Evolutionary conservation across 2,329 filamentous ascomycete genomes (phyloP).

Genomic region (Pezicula neosporulosa): DNA sequence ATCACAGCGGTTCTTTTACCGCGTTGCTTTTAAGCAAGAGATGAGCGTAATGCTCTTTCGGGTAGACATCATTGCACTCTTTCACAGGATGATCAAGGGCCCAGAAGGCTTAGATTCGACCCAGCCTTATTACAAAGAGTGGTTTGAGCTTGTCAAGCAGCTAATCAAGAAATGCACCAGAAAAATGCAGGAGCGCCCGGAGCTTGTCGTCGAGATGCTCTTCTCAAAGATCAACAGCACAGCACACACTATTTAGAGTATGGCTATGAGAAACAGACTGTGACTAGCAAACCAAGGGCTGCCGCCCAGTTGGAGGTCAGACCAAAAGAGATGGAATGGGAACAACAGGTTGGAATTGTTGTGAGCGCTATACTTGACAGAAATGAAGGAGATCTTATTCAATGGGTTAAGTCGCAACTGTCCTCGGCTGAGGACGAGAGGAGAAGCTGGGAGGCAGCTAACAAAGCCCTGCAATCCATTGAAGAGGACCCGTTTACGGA

Average conservation of each 20-base stretch:
- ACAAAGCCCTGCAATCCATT: slow-evolving; percentile 52
- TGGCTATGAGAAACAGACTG: slow-evolving; percentile 77
- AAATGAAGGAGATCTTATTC: slow-evolving; percentile 70
- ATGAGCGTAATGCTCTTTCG: slow-evolving; percentile 85
- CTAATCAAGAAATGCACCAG: slow-evolving; percentile 78
- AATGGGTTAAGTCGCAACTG: slow-evolving; percentile 76
- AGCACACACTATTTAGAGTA: slow-evolving; percentile 83
- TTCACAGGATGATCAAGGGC: slow-evolving; percentile 90
- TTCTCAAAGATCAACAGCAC: slow-evolving; percentile 89
- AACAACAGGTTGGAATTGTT: slow-evolving; percentile 70
- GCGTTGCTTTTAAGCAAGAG: slow-evolving; percentile 92
- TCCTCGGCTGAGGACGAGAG: slow-evolving; percentile 67
- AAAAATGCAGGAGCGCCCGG: slow-evolving; percentile 81
- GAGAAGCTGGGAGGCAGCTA: slow-evolving; percentile 71
- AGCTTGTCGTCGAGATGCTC: slow-evolving; percentile 84
- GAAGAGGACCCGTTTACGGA: slow-evolving; percentile 35
- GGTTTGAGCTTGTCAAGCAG: slow-evolving; percentile 85
- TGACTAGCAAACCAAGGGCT: slow-evolving; percentile 61
- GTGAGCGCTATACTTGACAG: slow-evolving; percentile 79
- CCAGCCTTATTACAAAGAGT: slow-evolving; percentile 71
- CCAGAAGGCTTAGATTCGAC: slow-evolving; percentile 68
- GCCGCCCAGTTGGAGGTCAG: slow-evolving; percentile 84
- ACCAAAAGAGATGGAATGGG: slow-evolving; percentile 54
- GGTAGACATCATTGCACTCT: slow-evolving; percentile 83
- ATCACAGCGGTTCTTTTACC: slow-evolving; percentile 90